Evolutionary conservation across 2,329 filamentous ascomycete genomes (phyloP).

Genomic region (Fusarium goolgardi): DNA sequence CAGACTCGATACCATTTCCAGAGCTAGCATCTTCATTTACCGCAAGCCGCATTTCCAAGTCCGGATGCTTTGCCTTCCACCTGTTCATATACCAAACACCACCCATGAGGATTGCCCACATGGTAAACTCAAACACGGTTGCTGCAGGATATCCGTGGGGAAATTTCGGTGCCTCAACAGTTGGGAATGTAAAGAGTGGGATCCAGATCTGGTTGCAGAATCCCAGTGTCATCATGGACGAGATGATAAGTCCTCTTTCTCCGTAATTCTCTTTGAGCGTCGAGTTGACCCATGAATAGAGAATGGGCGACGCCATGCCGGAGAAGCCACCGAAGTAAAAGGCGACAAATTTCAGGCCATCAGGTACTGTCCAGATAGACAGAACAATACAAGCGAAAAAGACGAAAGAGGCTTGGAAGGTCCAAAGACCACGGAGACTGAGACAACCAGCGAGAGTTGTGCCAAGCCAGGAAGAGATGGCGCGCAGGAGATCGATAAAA

Average conservation of each 20-base stretch:
- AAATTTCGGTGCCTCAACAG: neutral
- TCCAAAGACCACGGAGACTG: conserved; percentile 7
- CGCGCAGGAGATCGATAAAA: neutral
- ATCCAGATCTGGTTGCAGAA: conserved; percentile 21
- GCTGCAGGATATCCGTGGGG: neutral
- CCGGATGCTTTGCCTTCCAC: neutral
- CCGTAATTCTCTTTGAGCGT: conserved; percentile 1
- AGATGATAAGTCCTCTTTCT: conserved; percentile 4
- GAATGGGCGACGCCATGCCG: conserved; percentile 1
- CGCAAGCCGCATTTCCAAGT: conserved; percentile 1
- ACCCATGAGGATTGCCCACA: conserved; percentile 15
- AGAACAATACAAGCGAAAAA: neutral
- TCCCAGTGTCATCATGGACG: conserved; percentile 13
- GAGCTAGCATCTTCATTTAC: neutral
- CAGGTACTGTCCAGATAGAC: neutral
- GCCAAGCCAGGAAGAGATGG: neutral
- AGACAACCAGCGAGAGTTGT: conserved; percentile 7
- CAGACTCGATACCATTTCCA: neutral
- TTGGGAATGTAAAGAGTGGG: neutral
- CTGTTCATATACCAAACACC: conserved; percentile 14
- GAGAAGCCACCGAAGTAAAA: conserved; percentile 18
- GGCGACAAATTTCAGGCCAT: neutral
- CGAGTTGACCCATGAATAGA: conserved; percentile 1
- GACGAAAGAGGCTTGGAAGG: conserved; percentile 3
- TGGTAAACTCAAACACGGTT: neutral